Conservation (phyloP, 495 filamentous ascomycete species). For the Cudoniella acicularis region DNA sequence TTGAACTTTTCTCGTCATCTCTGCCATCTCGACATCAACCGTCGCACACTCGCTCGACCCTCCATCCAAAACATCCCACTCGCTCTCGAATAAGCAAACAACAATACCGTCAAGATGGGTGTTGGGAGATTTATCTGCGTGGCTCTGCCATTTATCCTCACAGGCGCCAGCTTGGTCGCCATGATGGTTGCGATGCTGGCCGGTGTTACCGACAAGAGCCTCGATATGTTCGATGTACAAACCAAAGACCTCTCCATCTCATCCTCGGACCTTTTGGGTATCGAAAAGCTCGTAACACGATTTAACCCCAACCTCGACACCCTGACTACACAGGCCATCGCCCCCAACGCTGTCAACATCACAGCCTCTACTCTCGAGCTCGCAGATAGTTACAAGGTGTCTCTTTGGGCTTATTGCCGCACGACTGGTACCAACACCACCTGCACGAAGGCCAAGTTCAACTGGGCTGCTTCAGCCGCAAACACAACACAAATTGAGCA, state of each 20-base stretch:
- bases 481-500: conserved; percentile 47
- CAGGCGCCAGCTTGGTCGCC: conserved; percentile 66
- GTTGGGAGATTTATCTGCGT: conserved; percentile 77
- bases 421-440: conserved; percentile 42
- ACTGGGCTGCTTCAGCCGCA: conserved; percentile 70
- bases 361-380: conserved; percentile 55
- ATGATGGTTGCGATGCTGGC: conserved; percentile 69
- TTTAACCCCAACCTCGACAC: not conserved
- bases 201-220: conserved; percentile 61
- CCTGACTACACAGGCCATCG: conserved; percentile 2
- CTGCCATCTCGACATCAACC: not conserved
- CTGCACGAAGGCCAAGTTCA: conserved; percentile 63
- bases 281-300: conserved; percentile 11
- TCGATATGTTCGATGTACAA: conserved; percentile 74
- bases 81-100: not conserved
- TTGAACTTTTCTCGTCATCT: not conserved
- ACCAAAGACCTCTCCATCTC: conserved; percentile 41
- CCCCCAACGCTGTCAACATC: conserved; percentile 31
- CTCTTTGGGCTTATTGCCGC: conserved; percentile 85
- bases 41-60: not conserved
- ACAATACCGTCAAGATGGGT: conserved; percentile 21
- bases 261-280: conserved; percentile 19
- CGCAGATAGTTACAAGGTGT: conserved; percentile 74
- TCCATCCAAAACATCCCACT: not conserved
- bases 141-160: conserved; percentile 72